Evolutionary conservation across 1,284 basidiomycete species (phyloP).

Genomic region (Inonotus obliquus): DNA sequence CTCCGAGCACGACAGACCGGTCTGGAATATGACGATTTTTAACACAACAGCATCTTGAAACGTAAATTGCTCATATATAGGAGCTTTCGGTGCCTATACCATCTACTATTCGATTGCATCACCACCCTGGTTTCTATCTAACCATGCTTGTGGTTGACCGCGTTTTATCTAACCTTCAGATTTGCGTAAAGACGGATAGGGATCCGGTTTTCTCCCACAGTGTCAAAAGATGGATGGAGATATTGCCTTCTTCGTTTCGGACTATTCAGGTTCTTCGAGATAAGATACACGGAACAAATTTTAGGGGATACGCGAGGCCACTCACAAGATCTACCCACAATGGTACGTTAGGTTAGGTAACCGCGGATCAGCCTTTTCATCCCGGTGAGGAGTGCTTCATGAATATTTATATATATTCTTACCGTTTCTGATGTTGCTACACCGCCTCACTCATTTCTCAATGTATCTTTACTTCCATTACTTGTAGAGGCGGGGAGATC

Average conservation of each 20-base stretch:
- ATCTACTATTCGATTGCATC: background rate
- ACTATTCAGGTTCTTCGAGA: background rate
- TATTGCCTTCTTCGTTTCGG: background rate
- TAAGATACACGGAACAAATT: background rate
- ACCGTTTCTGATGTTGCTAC: no score
- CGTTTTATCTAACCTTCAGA: background rate
- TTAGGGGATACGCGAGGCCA: background rate
- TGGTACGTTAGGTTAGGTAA: no score
- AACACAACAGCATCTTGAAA: background rate
- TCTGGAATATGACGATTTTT: background rate
- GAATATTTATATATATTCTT: no score
- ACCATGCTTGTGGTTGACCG: no score
- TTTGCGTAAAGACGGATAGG: background rate
- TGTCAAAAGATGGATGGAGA: background rate
- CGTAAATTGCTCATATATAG: background rate
- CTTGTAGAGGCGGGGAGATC: background rate
- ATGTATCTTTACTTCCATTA: background rate
- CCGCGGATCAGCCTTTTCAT: no score
- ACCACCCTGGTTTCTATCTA: background rate
- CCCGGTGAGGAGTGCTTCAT: no score
- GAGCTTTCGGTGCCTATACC: background rate
- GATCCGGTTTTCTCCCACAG: background rate
- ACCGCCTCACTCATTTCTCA: no score
- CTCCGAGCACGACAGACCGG: background rate
- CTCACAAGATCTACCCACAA: background rate